Conservation (phyloP, 2,329 filamentous ascomycete genomes). For the Phyllosticta paracitricarpa region DNA sequence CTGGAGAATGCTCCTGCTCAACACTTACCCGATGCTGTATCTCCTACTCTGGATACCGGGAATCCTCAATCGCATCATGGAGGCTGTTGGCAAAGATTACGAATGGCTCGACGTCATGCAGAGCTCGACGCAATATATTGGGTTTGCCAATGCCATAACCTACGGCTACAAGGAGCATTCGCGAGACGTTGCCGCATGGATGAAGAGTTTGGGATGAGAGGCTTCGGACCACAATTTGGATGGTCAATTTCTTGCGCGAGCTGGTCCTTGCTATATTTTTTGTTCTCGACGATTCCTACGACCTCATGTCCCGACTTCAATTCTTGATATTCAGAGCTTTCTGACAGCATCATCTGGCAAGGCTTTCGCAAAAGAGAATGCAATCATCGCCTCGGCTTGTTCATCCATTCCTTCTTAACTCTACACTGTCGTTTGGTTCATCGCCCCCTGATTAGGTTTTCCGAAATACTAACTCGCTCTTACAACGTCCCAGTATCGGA, state of each 20-base stretch:
- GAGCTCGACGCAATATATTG: constrained; percentile 18
- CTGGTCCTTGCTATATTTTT: not conserved
- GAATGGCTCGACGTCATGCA: constrained; percentile 14
- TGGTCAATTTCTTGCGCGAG: not conserved
- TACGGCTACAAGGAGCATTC: constrained; percentile 17
- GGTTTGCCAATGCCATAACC: constrained; percentile 15
- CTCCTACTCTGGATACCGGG: constrained; percentile 26
- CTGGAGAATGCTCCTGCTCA: constrained; percentile 22
- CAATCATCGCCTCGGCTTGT: no score
- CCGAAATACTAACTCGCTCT: no score
- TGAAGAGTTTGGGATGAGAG: not conserved
- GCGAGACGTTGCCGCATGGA: constrained; percentile 2
- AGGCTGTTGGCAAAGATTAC: constrained; percentile 13
- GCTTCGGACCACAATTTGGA: not conserved
- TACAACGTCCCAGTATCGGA: not conserved
- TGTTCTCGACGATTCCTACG: not conserved
- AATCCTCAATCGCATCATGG: constrained; percentile 19
- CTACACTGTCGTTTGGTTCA: no score
- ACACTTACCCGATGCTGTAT: constrained; percentile 26
- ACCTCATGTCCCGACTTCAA: not conserved
- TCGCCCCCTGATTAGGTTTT: no score
- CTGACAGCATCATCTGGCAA: no score
- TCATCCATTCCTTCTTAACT: no score
- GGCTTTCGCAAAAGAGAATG: no score
- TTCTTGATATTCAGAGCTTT: no score